Evolutionary conservation across 2,329 filamentous ascomycete species (phyloP).

Genomic region (Colletotrichum horii): DNA sequence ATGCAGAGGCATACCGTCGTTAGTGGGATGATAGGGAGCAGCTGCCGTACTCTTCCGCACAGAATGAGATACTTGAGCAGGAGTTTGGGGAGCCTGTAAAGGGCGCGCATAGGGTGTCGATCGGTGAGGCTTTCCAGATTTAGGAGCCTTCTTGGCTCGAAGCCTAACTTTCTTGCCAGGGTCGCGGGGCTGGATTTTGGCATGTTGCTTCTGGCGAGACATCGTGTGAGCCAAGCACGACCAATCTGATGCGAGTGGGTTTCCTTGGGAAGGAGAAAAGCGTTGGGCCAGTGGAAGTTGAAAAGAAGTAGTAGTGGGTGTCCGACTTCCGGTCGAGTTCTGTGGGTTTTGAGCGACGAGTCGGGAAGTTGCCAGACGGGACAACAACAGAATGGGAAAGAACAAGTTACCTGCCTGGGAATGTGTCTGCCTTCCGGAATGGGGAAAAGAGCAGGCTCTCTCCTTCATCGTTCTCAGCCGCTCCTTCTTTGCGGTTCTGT

Average conservation of each 20-base stretch:
- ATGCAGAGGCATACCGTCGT: background rate
- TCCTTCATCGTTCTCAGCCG: background rate
- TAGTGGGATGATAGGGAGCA: background rate
- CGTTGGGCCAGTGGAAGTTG: background rate
- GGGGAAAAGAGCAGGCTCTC: background rate
- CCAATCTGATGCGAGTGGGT: background rate
- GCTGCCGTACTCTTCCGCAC: background rate
- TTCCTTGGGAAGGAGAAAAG: background rate
- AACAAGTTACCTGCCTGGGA: background rate
- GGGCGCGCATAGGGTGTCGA: background rate
- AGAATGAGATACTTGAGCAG: background rate
- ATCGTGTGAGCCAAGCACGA: background rate
- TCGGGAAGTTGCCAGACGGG: background rate
- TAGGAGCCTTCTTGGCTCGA: background rate
- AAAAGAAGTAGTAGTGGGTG: background rate
- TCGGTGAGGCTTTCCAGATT: background rate
- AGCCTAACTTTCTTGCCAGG: background rate
- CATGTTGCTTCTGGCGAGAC: background rate
- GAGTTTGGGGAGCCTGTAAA: background rate
- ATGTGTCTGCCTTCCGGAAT: background rate
- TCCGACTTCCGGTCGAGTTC: background rate
- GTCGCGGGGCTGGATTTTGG: background rate
- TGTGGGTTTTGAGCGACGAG: background rate
- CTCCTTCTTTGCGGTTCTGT: background rate
- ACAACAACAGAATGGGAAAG: background rate